Percentiles rank a stretch among this genome's conserved stretches.
phyloP scores from a whole-genome alignment of 768 basidiomycete species.

The Amanita subjunquillea region DNA sequence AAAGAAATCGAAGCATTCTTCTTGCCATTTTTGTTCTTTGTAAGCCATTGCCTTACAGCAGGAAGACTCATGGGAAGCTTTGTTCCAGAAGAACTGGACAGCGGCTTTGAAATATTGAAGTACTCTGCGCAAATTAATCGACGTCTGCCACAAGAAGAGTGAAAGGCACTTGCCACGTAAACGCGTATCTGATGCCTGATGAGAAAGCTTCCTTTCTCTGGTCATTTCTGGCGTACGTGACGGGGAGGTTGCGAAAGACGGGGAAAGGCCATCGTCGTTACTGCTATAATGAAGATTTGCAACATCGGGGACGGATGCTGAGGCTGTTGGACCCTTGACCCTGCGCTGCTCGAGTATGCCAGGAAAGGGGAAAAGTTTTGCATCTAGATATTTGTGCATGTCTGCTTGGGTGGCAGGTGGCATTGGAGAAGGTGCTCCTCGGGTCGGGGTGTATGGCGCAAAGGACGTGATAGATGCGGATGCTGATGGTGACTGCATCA shows the following conservation, averaged over 20 bases:
- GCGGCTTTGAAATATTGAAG: slow-evolving; percentile 1
- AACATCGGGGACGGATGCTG: slow-evolving; percentile 35
- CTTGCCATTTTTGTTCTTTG: slow-evolving; percentile 38
- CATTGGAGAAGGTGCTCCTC: slow-evolving; percentile 64
- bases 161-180: slow-evolving; percentile 42
- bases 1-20: slow-evolving; percentile 38
- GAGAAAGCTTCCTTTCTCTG: slow-evolving; percentile 55
- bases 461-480: slow-evolving; percentile 65
- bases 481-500: slow-evolving; percentile 54
- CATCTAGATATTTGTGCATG: slow-evolving; percentile 59
- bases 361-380: slow-evolving; percentile 86
- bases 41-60: slow-evolving; percentile 76
- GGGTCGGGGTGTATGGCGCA: slow-evolving; percentile 40
- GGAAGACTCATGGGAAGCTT: slow-evolving; percentile 67
- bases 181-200: slow-evolving; percentile 62
- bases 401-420: slow-evolving; percentile 66
- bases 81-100: slow-evolving; percentile 14
- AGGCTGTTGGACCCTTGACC: slow-evolving; percentile 38
- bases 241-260: slow-evolving; percentile 41
- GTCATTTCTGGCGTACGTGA: slow-evolving; percentile 38
- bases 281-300: slow-evolving; percentile 29
- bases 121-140: slow-evolving; percentile 1
- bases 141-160: background rate
- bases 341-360: slow-evolving; percentile 70
- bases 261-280: slow-evolving; percentile 29